Evolutionary conservation across 2,329 filamentous ascomycete genomes (phyloP), one percentile per base, ranked within the genome.

Genomic region (Diplodia mutila): DNA sequence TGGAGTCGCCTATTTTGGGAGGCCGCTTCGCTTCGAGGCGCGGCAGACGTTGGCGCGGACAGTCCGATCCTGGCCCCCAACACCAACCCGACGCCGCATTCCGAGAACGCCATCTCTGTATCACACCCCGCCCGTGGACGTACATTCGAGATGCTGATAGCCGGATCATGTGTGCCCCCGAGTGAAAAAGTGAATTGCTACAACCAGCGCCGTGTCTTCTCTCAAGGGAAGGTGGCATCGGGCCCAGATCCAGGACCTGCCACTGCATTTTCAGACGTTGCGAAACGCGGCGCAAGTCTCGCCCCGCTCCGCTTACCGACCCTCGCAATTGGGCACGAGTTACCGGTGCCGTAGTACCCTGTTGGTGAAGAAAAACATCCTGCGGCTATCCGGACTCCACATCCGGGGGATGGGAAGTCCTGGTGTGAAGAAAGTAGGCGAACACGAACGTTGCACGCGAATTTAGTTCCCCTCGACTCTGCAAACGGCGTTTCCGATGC

Each of bases 1-100:
- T 16, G n/a, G 48, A 18, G 25, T 16, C 4, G 27, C 42, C 23
- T 49, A 61, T 61, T 34, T 61, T 12, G 25, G 37, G 54, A 32
- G 12, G 18, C 21, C 18, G 42, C 42, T 46, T 46, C 3, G 42
- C 18, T 46, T 39, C 21, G 29, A 27, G 34, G 21, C 21, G 21
- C 23, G 2, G 34, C 21, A 11, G 14, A 25, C 16, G 14, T 27
- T 59, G 21, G 55, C 37, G 23, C 23, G 25, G 27, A n/a, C 37
- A 16, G 18, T 48, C 42, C 11, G 42, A 21, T 21, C 11, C 18
- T 53, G 61, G 61, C 39, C 61, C 61, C 61, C 61, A 64, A 64
- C 61, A 64, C 61, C 57, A 61, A 61, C 42, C 11, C 39, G 29
- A 34, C 42, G 57, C 57, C 57, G 39, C 57, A 61, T 61, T 61